Evolutionary conservation across 148 eudicot genomes (phyloP), one percentile per base, ranked within the genome.

Genomic region (Polygonum maritimum): DNA sequence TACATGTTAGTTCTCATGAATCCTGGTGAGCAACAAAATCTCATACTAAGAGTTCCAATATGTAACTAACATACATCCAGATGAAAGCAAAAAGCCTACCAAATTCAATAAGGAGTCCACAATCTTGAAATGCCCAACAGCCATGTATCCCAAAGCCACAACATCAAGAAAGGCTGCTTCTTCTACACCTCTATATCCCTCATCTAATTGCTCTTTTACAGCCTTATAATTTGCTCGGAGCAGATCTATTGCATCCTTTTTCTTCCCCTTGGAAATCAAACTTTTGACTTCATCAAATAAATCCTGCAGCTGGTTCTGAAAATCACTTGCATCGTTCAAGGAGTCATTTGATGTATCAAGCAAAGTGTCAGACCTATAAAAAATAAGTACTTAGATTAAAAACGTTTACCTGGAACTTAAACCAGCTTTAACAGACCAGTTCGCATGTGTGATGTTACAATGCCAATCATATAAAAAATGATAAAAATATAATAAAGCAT

Each of bases 161-260:
- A 91, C 83, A 79, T 93, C 98, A 72, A 93, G 87, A 76, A 83
- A 80, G 62, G 98, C 97, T 69, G 90, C 98, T 73, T 89, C 94
- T 85, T 93, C 91, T 69, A 93, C 83, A 81, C 94, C 87, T 81
- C 75, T 83, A 78, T 69, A 78, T 44, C 92, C 94, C 73, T 82
- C 77, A 78, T 82, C 89, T 51, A 89, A 74, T 78, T 86, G 98
- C 74, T 89, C 97, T 87, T 83, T 89, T 62, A 89, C 91, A 74
- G 84, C 87, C 79, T 83, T 88, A 81, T 84, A 91, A 82, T 93
- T 93, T 74, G 98, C 98, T 79, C 84, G 74, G 78, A 93, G 97
- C 75, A 93, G 82, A 82, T 87, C 80, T 67, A 78, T 21, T 2
- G 92, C 98, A 83, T 89, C 94, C 80, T 72, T 80, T 80, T 75